These are phyloP conservation scores for Cerioporus squamosus DNA, from an alignment of 1,284 basidiomycete species.

Conservation along the genomic window DNA sequence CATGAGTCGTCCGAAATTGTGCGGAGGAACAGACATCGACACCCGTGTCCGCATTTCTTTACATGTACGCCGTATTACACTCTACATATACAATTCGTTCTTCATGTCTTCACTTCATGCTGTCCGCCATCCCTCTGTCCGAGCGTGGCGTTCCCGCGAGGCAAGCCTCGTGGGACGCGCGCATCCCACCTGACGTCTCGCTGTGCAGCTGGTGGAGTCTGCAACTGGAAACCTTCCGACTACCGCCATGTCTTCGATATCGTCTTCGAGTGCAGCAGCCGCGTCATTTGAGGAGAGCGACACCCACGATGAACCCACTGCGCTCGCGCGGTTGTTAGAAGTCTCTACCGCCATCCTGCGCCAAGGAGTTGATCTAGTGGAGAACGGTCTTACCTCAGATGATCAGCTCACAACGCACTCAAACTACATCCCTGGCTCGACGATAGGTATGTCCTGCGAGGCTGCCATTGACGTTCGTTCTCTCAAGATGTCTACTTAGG, in stretches of 20 bases:
- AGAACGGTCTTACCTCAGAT: conserved; percentile 65
- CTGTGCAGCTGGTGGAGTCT: conserved; percentile 7
- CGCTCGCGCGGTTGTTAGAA: conserved; percentile 56
- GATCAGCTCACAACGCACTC: conserved; percentile 70
- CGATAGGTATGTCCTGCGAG: conserved; percentile 61
- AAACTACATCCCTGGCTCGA: conserved; percentile 77
- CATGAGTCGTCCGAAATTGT: conserved; percentile 79
- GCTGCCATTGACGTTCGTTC: background rate
- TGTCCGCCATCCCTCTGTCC: background rate
- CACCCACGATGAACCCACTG: conserved; percentile 28
- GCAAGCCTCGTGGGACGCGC: conserved; percentile 20
- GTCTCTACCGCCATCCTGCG: conserved; percentile 67
- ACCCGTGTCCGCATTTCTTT: conserved; percentile 4
- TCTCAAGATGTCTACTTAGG: conserved; percentile 44
- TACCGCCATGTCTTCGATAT: conserved; percentile 16
- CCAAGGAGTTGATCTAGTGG: conserved; percentile 74
- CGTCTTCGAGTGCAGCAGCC: conserved; percentile 6
- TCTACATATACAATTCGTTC: conserved; percentile 5
- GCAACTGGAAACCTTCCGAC: background rate
- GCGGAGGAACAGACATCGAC: conserved; percentile 59
- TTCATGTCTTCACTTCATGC: background rate
- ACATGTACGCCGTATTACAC: conserved; percentile 3
- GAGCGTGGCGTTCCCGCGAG: conserved; percentile 1
- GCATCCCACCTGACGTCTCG: conserved; percentile 21
- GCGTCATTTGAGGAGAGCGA: conserved; percentile 4